phyloP scores from a whole-genome alignment of 2,329 filamentous ascomycete species.

The Cordyceps javanica region DNA sequence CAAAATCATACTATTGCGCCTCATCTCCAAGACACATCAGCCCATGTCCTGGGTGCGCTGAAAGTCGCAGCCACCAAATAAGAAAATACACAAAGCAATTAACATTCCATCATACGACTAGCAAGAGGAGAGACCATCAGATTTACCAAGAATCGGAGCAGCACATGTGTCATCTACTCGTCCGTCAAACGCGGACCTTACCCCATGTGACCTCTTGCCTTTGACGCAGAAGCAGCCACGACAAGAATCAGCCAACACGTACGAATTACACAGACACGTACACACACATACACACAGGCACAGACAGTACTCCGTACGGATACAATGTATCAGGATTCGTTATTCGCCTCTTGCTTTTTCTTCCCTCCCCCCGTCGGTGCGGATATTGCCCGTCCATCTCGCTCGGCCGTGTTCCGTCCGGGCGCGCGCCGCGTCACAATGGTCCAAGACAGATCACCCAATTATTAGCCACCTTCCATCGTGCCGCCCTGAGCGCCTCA shows the following conservation, averaged over 20 bases:
- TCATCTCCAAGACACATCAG: conserved; percentile 8
- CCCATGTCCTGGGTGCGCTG: neutral
- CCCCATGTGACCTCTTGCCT: neutral
- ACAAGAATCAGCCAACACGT: neutral
- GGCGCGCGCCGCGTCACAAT: neutral
- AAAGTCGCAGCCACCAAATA: neutral
- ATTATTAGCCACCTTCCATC: neutral
- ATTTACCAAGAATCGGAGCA: neutral
- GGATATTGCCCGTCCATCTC: neutral
- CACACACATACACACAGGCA: neutral
- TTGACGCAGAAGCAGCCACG: neutral
- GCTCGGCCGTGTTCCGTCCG: conserved; percentile 1
- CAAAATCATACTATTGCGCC: neutral
- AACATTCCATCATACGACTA: neutral
- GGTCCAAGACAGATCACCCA: neutral
- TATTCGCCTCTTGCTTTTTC: neutral
- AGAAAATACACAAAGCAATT: neutral
- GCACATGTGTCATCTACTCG: neutral
- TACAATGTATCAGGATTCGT: neutral
- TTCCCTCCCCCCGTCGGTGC: neutral
- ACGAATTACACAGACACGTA: too few relatives aligned
- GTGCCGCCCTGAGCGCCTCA: neutral
- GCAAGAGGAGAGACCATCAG: neutral
- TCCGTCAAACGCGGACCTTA: neutral
- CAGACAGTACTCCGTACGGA: too few relatives aligned